Conservation (phyloP, 2,329 filamentous ascomycete genomes). For the Paecilomyces sp. region DNA sequence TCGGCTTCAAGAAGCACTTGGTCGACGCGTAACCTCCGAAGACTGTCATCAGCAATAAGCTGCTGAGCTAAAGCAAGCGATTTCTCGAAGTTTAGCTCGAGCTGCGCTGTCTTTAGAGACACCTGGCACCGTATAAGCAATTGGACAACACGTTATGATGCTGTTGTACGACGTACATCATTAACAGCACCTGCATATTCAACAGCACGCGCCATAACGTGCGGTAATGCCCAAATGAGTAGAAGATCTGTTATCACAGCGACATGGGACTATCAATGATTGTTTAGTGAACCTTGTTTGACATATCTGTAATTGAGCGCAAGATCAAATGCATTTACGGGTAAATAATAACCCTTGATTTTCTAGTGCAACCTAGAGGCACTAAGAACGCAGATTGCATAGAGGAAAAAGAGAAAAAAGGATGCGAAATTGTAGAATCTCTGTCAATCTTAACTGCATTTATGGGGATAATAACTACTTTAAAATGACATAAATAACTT, state of each 20-base stretch:
- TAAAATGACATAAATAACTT: too few relatives aligned
- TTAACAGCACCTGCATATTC: not conserved
- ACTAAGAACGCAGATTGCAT: too few relatives aligned
- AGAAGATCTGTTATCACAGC: not conserved
- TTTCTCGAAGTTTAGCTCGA: constrained; percentile 65
- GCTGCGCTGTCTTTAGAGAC: constrained; percentile 44
- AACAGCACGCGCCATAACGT: not conserved
- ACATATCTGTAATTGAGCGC: not conserved
- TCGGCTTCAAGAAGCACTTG: constrained; percentile 68
- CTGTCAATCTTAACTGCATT: too few relatives aligned
- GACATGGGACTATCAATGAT: not conserved
- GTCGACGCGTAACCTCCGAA: constrained; percentile 62
- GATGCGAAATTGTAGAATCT: too few relatives aligned
- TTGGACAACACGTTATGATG: not conserved
- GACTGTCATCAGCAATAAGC: constrained; percentile 67
- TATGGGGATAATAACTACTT: too few relatives aligned
- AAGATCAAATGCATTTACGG: too few relatives aligned
- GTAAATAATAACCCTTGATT: too few relatives aligned
- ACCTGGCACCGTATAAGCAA: constrained; percentile 25
- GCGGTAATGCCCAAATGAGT: not conserved
- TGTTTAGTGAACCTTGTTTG: not conserved
- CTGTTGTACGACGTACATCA: not conserved
- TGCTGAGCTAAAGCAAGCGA: constrained; percentile 58
- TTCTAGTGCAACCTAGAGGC: too few relatives aligned
- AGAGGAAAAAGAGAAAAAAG: too few relatives aligned